phyloP scores from a whole-genome alignment of 805 yeast genomes.

The Candida chilensis region DNA sequence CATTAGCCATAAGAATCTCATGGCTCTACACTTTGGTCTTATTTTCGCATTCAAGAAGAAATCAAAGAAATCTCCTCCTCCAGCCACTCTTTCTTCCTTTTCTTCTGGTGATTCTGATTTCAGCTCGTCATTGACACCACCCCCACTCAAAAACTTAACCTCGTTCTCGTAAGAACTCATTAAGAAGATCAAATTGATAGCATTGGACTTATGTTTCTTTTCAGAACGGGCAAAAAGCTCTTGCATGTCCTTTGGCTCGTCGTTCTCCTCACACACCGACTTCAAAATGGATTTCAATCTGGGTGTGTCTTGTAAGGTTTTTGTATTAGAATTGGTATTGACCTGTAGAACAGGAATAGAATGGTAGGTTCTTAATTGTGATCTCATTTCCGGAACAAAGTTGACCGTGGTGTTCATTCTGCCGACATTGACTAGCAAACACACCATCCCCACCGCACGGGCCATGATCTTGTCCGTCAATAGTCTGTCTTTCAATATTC shows the following conservation, averaged over 20 bases:
- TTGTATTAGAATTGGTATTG: slow-evolving; percentile 47
- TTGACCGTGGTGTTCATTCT: slow-evolving; percentile 92
- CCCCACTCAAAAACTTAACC: slow-evolving; percentile 25
- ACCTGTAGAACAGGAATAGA: slow-evolving; percentile 87
- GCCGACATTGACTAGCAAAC: slow-evolving; percentile 84
- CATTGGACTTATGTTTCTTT: slow-evolving; percentile 35
- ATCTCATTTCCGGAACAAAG: slow-evolving; percentile 91
- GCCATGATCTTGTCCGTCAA: slow-evolving; percentile 54
- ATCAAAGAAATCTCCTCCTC: slow-evolving; percentile 54
- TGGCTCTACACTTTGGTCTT: slow-evolving; percentile 59
- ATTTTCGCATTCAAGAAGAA: slow-evolving; percentile 56
- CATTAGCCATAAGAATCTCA: slow-evolving; percentile 73
- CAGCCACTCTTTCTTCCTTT: slow-evolving; percentile 6
- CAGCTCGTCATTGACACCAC: slow-evolving; percentile 4
- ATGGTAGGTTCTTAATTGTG: slow-evolving; percentile 87
- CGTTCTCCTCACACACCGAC: slow-evolving; percentile 69
- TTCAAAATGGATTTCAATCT: slow-evolving; percentile 83
- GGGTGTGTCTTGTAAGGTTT: slow-evolving; percentile 92
- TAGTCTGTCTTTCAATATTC: slow-evolving; percentile 71
- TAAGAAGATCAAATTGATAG: slow-evolving; percentile 69
- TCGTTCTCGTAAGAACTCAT: slow-evolving; percentile 56
- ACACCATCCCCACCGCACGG: slow-evolving; percentile 68
- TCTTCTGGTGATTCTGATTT: slow-evolving; percentile 10
- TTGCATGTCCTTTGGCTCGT: slow-evolving; percentile 36
- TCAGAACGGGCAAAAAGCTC: slow-evolving; percentile 31